Evolutionary conservation across 2,329 filamentous ascomycete genomes (phyloP), one percentile per base, ranked within the genome.

Genomic region (Fusarium sp.): DNA sequence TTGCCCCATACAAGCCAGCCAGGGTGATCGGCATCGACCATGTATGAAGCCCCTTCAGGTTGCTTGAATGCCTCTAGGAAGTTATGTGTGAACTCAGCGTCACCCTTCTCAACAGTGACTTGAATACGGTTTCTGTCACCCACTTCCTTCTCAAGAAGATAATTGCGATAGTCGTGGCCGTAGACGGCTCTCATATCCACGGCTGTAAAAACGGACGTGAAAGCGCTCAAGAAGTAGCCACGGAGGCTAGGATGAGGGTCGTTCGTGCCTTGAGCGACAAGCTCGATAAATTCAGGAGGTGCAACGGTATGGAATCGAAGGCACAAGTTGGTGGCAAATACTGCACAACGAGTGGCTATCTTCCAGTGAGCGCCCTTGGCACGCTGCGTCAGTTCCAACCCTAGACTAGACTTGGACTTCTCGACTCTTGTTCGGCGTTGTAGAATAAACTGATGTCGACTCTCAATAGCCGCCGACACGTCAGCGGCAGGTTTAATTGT

Each of bases 1-100:
- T 96, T 93, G 53, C 91, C 92, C 96, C 96, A 99, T 1, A 97
- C 94, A 18, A 99, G 85, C 97, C 97, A 99, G 33, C 96, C 96
- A 6, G 95, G 93, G 76, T 97, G 92, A 76, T 98, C 95, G 56
- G 89, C 88, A 76, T 99, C 96, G 45, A 98, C 89, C 77, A 94
- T 97, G 78, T 97, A 97, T 67, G 97, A 90, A 0, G 93, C 90
- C 34, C 71, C 66, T 23, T 78, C 74, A 8, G 91, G 89, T 47
- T 91, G 86, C 11, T 90, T 89, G 77, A 99, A 99, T 23, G 88
- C 86, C 3, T 89, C 85, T 1, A 99, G 83, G 75, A 93, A 97
- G 26, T 90, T 87, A 56, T 90, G 79, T 0, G 96, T 99, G 85
- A 93, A 97, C 10, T 87, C 83, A 1, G 89, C 85, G 72, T 97